Base-by-base conservation (phyloP, 805 yeast species). In the Candida coquimbonensis region DNA sequence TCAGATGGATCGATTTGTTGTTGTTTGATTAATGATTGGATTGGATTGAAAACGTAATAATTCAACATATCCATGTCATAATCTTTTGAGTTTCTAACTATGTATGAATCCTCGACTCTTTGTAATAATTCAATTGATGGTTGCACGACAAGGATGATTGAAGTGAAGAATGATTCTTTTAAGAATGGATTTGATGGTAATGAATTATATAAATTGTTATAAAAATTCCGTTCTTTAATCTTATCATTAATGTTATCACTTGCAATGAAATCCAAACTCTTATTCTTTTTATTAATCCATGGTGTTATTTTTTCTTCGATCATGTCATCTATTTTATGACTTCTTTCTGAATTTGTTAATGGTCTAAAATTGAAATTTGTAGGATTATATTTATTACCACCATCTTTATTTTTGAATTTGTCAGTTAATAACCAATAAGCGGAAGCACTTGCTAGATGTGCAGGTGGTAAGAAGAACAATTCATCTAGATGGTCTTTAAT, bases 61-160 rank as follows among this genome's bases (percentile, higher is more conserved):
- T 71, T 75, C 4, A 70, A 55, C 7, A 77, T 59, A 42, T 77
- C 83, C 81, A 77, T 76, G 54, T 78, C 83, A 50, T 69, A 75
- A 32, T 77, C 80, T 17, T 59, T 47, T 0, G 45, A 21, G 5
- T 48, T 33, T 43, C 68, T 63, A 4, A 60, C 45, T 46, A 50
- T 49, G 58, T 59, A 43, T 36, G 61, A 43, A 46, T 61, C 31
- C 8, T 39, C 27, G 4, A 56, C 49, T 32, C 52, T 49, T 3
- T 53, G 43, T 44, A 53, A 65, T 13, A 56, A 36, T 17, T 50
- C 47, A 9, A 39, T 39, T 2, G 64, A 67, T 2, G 87, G 87
- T 38, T 66, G 70, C 13, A 80, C 61, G 8, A 81, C 82, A 80
- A 82, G 78, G 7, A 82, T 57, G 49, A 76, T 77, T 34, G 73